phyloP scores from a whole-genome alignment of 176 grass and related monocot genomes.

The Ensete glaucum region DNA sequence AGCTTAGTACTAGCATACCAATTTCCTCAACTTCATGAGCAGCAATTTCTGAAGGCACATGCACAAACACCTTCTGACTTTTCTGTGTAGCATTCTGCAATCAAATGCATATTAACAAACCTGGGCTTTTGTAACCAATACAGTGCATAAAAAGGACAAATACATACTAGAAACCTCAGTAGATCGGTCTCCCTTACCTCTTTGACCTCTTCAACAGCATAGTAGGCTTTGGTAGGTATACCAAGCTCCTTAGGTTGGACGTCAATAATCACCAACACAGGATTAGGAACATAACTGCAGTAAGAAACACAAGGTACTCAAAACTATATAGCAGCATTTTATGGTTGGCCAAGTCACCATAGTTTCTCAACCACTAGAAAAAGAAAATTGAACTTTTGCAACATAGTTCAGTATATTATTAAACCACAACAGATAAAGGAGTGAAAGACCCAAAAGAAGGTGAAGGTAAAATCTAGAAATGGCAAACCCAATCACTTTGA shows the following conservation, averaged over 20 bases:
- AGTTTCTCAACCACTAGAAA: background rate
- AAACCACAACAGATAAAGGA: background rate
- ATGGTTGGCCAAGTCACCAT: constrained; percentile 35
- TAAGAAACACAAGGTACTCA: background rate
- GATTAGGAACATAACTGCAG: constrained; percentile 81
- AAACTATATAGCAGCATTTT: too few species aligned
- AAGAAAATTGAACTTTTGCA: background rate
- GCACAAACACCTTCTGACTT: constrained; percentile 94
- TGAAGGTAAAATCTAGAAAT: too few species aligned
- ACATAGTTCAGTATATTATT: background rate
- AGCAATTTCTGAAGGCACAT: constrained; percentile 91
- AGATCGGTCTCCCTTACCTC: constrained; percentile 32
- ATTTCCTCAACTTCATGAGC: constrained; percentile 97
- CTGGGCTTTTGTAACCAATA: background rate
- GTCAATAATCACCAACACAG: constrained; percentile 95
- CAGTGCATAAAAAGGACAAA: constrained; percentile 4
- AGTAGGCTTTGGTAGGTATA: constrained; percentile 93
- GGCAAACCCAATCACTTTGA: too few species aligned
- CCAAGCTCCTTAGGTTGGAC: constrained; percentile 93
- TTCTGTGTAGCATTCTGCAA: constrained; percentile 95
- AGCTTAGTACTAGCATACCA: constrained; percentile 39
- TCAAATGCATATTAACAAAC: background rate
- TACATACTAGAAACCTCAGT: constrained; percentile 4
- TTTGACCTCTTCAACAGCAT: constrained; percentile 90
- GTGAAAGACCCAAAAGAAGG: too few species aligned